Percentiles rank a stretch among this genome's conserved stretches.
These are phyloP conservation scores for Tagetes patula DNA, from an alignment of 129 eudicot species.

Conservation along the genomic window DNA sequence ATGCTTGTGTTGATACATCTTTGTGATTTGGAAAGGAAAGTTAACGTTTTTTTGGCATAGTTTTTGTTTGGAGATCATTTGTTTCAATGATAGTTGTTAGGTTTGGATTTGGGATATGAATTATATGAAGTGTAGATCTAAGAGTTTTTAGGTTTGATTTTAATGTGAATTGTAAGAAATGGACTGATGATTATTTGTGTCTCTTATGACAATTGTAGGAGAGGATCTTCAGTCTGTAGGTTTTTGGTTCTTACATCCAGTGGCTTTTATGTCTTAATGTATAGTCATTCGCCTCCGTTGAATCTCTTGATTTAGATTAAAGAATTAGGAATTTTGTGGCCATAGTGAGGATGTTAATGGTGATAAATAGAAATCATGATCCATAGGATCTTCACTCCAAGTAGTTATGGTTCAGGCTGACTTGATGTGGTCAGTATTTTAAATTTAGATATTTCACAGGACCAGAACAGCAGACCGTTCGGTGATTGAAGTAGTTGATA, in stretches of 20 bases:
- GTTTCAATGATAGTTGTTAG: not conserved
- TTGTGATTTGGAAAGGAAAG: not conserved
- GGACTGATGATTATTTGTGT: not conserved
- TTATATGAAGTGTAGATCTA: constrained; percentile 1
- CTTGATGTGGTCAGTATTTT: not conserved
- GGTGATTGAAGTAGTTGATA: constrained; percentile 6
- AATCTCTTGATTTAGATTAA: constrained; percentile 10
- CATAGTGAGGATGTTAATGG: no score
- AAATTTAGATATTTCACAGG: not conserved
- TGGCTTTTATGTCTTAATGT: not conserved
- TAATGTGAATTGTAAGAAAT: not conserved
- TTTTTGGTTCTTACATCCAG: not conserved
- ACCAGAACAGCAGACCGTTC: not conserved
- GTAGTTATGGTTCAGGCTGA: not conserved
- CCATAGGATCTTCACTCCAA: not conserved
- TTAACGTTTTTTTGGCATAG: not conserved
- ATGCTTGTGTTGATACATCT: not conserved
- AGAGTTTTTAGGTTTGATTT: not conserved
- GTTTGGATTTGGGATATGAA: constrained; percentile 3
- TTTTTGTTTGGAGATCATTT: not conserved
- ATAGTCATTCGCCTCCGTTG: not conserved
- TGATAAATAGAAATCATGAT: not conserved
- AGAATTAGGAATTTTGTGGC: not conserved
- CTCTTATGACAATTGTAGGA: not conserved
- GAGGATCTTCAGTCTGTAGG: not conserved